These are phyloP conservation scores for Vitis cinerea DNA, from an alignment of 164 flowering plant species.

Conservation along the genomic window DNA sequence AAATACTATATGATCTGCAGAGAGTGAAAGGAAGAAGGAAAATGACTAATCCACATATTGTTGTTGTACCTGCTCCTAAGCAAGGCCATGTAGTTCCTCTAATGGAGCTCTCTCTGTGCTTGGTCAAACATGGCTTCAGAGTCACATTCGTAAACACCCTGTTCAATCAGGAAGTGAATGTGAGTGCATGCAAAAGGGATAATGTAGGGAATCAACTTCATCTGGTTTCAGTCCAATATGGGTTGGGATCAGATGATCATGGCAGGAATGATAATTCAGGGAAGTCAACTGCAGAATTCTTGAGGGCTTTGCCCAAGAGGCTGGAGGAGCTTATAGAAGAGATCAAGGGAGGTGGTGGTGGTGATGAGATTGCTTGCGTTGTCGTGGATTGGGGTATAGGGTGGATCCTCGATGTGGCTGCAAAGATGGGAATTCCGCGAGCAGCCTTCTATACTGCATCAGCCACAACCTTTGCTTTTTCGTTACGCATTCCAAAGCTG, in stretches of 20 bases:
- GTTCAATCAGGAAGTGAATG: constrained; percentile 15
- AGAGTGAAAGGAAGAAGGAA: background rate
- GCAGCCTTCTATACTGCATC: constrained; percentile 40
- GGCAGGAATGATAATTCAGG: constrained; percentile 20
- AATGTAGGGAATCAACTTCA: background rate
- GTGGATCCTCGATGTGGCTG: constrained; percentile 32
- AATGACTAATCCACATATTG: constrained; percentile 31
- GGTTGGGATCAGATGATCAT: constrained; percentile 23
- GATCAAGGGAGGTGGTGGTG: constrained; percentile 10
- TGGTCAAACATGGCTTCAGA: constrained; percentile 27
- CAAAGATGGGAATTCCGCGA: constrained; percentile 25
- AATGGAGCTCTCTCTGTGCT: constrained; percentile 28
- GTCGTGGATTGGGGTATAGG: constrained; percentile 33
- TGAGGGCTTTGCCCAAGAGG: constrained; percentile 18
- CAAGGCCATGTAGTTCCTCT: constrained; percentile 55
- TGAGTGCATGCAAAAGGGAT: constrained; percentile 11
- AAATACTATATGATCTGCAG: too few relatives aligned
- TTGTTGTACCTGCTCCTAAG: constrained; percentile 39
- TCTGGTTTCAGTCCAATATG: constrained; percentile 41
- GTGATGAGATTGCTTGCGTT: constrained; percentile 20
- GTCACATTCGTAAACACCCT: constrained; percentile 38
- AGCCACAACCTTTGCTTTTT: constrained; percentile 15
- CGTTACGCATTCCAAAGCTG: constrained; percentile 26
- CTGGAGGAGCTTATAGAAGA: constrained; percentile 29
- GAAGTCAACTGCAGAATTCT: constrained; percentile 11